Evolutionary conservation across 768 basidiomycete species (phyloP).

Genomic region (Dictyophora rubrovolvata): DNA sequence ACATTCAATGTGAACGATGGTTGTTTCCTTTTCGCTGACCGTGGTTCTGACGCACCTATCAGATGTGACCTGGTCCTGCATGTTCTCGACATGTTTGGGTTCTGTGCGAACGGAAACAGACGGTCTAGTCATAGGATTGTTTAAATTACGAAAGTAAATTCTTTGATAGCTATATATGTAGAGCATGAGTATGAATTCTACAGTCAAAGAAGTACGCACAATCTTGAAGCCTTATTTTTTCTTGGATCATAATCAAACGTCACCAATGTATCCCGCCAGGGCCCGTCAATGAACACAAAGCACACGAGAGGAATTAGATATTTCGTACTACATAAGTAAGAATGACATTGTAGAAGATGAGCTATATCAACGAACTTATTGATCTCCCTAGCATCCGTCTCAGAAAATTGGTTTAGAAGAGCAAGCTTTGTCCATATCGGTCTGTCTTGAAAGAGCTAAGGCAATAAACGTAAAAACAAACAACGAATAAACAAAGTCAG

Average conservation of each 20-base stretch:
- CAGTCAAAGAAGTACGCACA: constrained; percentile 44
- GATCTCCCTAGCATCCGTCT: constrained; percentile 58
- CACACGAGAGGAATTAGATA: constrained; percentile 67
- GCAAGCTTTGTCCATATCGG: constrained; percentile 88
- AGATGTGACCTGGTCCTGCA: neutral
- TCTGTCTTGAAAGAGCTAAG: constrained; percentile 58
- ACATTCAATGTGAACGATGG: neutral
- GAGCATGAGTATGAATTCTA: neutral
- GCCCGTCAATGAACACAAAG: constrained; percentile 89
- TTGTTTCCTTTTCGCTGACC: neutral
- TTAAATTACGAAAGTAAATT: constrained; percentile 80
- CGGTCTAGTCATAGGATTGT: constrained; percentile 67
- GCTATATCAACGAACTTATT: constrained; percentile 43
- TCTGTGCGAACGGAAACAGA: constrained; percentile 52
- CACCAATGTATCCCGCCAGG: constrained; percentile 85
- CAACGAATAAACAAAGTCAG: constrained; percentile 12
- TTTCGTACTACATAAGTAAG: constrained; percentile 50
- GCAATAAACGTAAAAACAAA: constrained; percentile 3
- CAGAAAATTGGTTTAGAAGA: constrained; percentile 70
- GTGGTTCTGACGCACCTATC: constrained; percentile 29
- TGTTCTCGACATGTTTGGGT: constrained; percentile 1
- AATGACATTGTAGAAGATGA: neutral
- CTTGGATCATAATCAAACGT: constrained; percentile 87
- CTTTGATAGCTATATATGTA: constrained; percentile 65
- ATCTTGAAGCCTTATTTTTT: constrained; percentile 54